phyloP scores from a whole-genome alignment of 495 filamentous ascomycete genomes.

The Emericellopsis terricola region DNA sequence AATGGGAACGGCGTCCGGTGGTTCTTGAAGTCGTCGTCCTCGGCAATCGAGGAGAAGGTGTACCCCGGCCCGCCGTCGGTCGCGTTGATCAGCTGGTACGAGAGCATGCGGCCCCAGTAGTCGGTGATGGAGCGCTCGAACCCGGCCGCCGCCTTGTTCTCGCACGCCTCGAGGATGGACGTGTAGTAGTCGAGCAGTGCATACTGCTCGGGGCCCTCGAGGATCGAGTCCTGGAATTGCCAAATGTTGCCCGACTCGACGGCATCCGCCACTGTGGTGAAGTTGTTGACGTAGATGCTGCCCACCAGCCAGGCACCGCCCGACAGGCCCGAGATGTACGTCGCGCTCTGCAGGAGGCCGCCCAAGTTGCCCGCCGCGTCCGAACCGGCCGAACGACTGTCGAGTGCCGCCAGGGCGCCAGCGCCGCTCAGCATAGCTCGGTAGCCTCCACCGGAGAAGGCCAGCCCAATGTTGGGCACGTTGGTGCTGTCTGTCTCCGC shows the following conservation, averaged over 20 bases:
- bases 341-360: slow-evolving; percentile 67
- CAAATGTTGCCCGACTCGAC: slow-evolving; percentile 40
- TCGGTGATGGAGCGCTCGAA: slow-evolving; percentile 71
- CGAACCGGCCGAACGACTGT: slow-evolving; percentile 50
- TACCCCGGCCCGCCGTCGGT: slow-evolving; percentile 57
- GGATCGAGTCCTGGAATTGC: slow-evolving; percentile 63
- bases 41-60: slow-evolving; percentile 78
- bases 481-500: slow-evolving; percentile 29
- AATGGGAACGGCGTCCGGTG: slow-evolving; percentile 71
- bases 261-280: slow-evolving; percentile 47
- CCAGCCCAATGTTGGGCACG: slow-evolving; percentile 48
- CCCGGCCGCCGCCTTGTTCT: slow-evolving; percentile 47
- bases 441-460: slow-evolving; percentile 57
- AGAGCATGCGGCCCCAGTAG: slow-evolving; percentile 68
- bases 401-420: slow-evolving; percentile 74
- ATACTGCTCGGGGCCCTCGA: slow-evolving; percentile 25
- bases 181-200: slow-evolving; percentile 46
- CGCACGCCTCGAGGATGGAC: slow-evolving; percentile 41
- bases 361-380: slow-evolving; percentile 56
- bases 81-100: slow-evolving; percentile 70
- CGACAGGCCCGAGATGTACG: slow-evolving; percentile 71
- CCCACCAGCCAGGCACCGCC: slow-evolving; percentile 83
- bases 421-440: slow-evolving; percentile 76
- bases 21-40: slow-evolving; percentile 43
- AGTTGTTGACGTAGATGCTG: slow-evolving; percentile 80